These are phyloP conservation scores for Russula compacta DNA, from an alignment of 768 basidiomycete genomes.

Conservation along the genomic window DNA sequence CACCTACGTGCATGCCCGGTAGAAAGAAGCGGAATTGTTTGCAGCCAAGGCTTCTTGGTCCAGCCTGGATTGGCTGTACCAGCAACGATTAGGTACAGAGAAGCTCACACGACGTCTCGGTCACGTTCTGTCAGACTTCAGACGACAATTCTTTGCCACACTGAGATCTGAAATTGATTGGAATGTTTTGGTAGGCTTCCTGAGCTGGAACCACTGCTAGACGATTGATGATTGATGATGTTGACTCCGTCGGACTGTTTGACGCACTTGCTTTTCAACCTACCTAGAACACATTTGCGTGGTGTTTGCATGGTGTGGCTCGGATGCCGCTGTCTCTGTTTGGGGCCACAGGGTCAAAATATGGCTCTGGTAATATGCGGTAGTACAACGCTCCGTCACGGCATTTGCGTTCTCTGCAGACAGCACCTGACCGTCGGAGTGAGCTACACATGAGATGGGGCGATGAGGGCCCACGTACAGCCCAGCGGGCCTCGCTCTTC, in stretches of 20 bases:
- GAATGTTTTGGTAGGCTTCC: slow-evolving; percentile 39
- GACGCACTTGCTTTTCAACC: too few species aligned
- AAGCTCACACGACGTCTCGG: slow-evolving; percentile 12
- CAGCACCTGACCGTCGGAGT: slow-evolving; percentile 30
- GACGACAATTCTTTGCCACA: background rate
- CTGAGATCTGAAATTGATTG: background rate
- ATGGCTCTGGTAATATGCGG: slow-evolving; percentile 34
- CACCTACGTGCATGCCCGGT: slow-evolving; percentile 14
- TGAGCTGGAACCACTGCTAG: slow-evolving; percentile 45
- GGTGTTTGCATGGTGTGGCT: too few species aligned
- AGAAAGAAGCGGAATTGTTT: slow-evolving; percentile 14
- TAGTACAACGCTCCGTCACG: too few species aligned
- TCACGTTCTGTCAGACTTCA: slow-evolving; percentile 1
- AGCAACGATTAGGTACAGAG: slow-evolving; percentile 13
- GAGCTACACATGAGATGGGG: slow-evolving; percentile 5
- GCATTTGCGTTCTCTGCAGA: too few species aligned
- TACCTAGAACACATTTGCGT: too few species aligned
- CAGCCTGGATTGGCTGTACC: slow-evolving; percentile 1
- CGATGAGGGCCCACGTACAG: too few species aligned
- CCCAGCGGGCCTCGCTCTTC: slow-evolving; percentile 12
- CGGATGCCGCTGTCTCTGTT: too few species aligned
- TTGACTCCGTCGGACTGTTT: too few species aligned
- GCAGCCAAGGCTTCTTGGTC: slow-evolving; percentile 8
- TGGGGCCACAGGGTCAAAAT: too few species aligned
- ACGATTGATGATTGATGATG: too few species aligned